Evolutionary conservation across 2,329 filamentous ascomycete species (phyloP).

Genomic region (Hawksworthiomyces lignivorus): DNA sequence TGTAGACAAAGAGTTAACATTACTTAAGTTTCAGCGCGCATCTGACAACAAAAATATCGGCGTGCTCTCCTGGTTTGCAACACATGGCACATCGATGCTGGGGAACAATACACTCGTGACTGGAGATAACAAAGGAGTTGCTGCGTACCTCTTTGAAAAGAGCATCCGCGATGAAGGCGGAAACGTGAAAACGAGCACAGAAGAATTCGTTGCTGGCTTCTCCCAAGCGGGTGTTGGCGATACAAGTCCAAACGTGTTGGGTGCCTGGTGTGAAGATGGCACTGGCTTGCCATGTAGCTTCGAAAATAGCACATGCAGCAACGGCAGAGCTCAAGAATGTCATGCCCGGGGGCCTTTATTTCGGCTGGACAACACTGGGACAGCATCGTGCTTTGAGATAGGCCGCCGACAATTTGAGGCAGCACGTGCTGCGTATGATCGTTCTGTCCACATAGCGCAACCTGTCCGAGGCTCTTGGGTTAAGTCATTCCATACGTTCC

Average conservation of each 20-base stretch:
- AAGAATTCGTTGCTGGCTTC: conserved; percentile 80
- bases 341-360: conserved; percentile 65
- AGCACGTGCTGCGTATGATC: conserved; percentile 37
- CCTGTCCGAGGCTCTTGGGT: conserved; percentile 58
- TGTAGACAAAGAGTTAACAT: conserved; percentile 68
- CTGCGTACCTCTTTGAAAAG: conserved; percentile 76
- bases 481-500: conserved; percentile 72
- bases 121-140: conserved; percentile 96
- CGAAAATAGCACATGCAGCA: conserved; percentile 70
- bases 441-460: conserved; percentile 37
- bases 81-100: conserved; percentile 82
- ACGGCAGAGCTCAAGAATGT: conserved; percentile 58
- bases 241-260: conserved; percentile 79
- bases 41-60: conserved; percentile 68
- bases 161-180: conserved; percentile 44
- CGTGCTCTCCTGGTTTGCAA: conserved; percentile 83
- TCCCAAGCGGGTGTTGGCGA: conserved; percentile 89
- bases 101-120: conserved; percentile 87
- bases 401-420: conserved; percentile 60
- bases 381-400: conserved; percentile 70
- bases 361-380: conserved; percentile 58
- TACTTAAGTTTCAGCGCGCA: conserved; percentile 65
- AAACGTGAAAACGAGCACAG: conserved; percentile 44
- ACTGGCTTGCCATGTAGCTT: conserved; percentile 61
- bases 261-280: conserved; percentile 83